Evolutionary conservation across 1,284 basidiomycete genomes (phyloP).

Genomic region (Malassezia dermatis): DNA sequence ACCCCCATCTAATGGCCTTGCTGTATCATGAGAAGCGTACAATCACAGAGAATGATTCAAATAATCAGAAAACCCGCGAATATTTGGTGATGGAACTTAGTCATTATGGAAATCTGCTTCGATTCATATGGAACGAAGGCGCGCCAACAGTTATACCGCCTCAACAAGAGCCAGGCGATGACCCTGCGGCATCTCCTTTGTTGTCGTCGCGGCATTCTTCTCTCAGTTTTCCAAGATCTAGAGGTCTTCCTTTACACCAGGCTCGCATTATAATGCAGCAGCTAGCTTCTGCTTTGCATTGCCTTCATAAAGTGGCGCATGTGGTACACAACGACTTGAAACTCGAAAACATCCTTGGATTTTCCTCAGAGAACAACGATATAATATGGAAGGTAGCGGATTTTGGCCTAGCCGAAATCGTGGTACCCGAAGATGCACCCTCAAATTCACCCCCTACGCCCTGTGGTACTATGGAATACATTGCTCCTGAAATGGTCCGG

Average conservation of each 20-base stretch:
- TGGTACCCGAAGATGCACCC: not conserved
- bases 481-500: conserved; percentile 8
- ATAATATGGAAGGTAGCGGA: conserved; percentile 51
- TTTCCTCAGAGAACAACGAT: conserved; percentile 51
- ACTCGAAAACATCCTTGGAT: conserved; percentile 55
- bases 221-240: not conserved
- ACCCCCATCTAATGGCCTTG: conserved; percentile 2
- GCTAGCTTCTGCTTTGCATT: conserved; percentile 1
- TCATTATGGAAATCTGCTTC: conserved; percentile 1
- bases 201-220: not conserved
- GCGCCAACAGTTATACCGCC: not conserved
- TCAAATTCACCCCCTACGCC: not conserved
- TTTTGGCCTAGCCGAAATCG: conserved; percentile 52
- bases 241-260: not conserved
- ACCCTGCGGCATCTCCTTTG: not conserved
- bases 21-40: not conserved
- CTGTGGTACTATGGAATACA: conserved; percentile 8
- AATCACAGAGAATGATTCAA: not conserved
- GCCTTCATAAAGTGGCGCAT: conserved; percentile 6
- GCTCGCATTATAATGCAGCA: conserved; percentile 10
- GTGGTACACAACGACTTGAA: conserved; percentile 55
- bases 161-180: not conserved
- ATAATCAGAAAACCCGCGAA: not conserved
- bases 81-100: conserved; percentile 10
- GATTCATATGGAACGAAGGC: conserved; percentile 4